Evolutionary conservation across 1,284 basidiomycete genomes (phyloP), one percentile per base, ranked within the genome.

Genomic region (Papiliotrema nemorosa): DNA sequence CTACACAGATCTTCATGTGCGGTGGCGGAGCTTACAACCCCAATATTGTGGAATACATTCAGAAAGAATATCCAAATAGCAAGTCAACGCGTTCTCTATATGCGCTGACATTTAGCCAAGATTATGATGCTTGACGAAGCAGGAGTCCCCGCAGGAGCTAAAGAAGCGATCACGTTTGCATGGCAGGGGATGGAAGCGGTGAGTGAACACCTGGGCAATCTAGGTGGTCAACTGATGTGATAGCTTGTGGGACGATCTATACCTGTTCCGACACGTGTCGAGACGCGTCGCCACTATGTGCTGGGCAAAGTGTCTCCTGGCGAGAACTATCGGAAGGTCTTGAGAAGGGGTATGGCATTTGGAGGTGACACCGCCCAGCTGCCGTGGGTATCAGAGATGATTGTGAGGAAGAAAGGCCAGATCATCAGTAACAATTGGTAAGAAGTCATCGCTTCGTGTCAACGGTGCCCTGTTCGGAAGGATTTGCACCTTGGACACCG

Each of bases 1-100:
- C 42, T 36, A n/a, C 5, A 24, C 44, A 60, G 55, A 50, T 63
- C 18, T 56, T 52, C 45, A 54, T 60, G 41, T 63, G 60, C 22
- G 60, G 60, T 18, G 60, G 58, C 14, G 60, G 60, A 5, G 55
- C 58, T 18, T 45, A 49, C 24, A 63, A 63, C 47, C 58, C 60
- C 3, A 53, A 55, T 25, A 54, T 58, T 33, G 53, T 50, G 36
- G 46, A 38, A 9, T 54, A 40, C 31, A 43, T 61, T 18, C 45
- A 46, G n/a, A 16, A 14, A 6, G 44, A 43, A n/a, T 55, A 50
- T 35, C 60, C 59, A 3, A 44, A 47, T 25, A 52, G 50, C 47
- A 33, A 41, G 50, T 6, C 2, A 18, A 12, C 16, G 10, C 33
- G 16, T 14, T 5, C 12, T 14, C 26, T 10, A n/a, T 14, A 21